Base-by-base conservation (phyloP, 331 rosid species). In the Pyrus hybrid region DNA sequence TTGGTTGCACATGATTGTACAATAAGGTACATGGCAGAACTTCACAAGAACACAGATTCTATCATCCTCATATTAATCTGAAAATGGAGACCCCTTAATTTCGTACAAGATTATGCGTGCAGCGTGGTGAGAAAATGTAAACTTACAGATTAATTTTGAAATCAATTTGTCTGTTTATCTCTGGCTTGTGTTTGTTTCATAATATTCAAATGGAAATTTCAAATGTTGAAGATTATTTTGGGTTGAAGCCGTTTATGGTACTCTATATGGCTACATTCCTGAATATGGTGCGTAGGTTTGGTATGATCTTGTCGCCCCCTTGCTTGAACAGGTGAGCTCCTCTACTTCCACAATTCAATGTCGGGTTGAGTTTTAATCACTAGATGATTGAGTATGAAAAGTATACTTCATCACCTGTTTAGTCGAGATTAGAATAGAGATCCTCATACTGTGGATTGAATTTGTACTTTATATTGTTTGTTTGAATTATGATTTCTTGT, bases 271-370 rank as follows among this genome's bases (percentile, higher is more conserved):
- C 45, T 26, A 63, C 71, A 9, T 37, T 37, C 45, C 63, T 8
- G 33, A 32, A 53, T 14, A 9, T 58, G 65, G 28, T 51, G 22
- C 30, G 8, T 5, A 18, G 72, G 16, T 75, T 53, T 49, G 32
- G 17, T 37, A n/a, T 72, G 41, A 67, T 35, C 45, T 21, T 23
- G 25, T 58, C 28, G 18, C 58, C 67, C 64, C 13, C 62, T 60
- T 72, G 8, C 68, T 41, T 72, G 76, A 72, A 66, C 56, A 60
- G 76, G 76, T 60, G 41, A 23, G 26, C 20, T 72, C 22, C 33
- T 60, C 11, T 23, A 6, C 57, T 23, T 58, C 53, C 25, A 71
- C 16, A 60, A 72, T 17, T 60, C 41, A 56, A 9, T 70, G 45
- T 29, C 11, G 57, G 25, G 61, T 69, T 1, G 9, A 47, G 28